Percentiles rank a stretch among this genome's conserved stretches.
These are phyloP conservation scores for Uronychia setigera DNA, from an alignment of 73 alveolate genomes.

Conservation along the genomic window DNA sequence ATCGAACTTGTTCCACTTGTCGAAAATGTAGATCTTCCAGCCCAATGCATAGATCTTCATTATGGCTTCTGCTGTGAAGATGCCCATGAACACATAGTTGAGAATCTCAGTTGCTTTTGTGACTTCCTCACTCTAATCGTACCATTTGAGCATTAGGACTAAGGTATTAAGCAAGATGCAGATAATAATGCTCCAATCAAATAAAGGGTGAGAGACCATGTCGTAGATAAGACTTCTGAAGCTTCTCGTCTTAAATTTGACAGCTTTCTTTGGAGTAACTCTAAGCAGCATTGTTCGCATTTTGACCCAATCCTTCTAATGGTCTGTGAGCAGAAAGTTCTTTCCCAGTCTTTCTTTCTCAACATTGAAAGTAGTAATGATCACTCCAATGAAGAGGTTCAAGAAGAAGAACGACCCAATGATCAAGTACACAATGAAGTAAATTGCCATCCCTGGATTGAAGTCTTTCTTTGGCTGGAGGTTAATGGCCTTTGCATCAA, in stretches of 20 bases:
- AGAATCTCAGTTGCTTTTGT: conserved; percentile 21
- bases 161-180: conserved; percentile 29
- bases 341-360: too few species aligned
- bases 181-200: conserved; percentile 4
- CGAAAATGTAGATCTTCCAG: conserved; percentile 51
- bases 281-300: not conserved
- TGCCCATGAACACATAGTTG: conserved; percentile 41
- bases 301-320: conserved; percentile 11
- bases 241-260: too few species aligned
- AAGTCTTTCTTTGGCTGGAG: too few species aligned
- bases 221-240: too few species aligned
- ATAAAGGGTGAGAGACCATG: not conserved
- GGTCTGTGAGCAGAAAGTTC: conserved; percentile 4
- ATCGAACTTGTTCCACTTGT: too few species aligned
- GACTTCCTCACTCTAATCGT: conserved; percentile 5
- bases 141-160: conserved; percentile 28
- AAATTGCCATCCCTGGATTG: too few species aligned
- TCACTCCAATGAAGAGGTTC: conserved; percentile 29
- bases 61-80: conserved; percentile 51
- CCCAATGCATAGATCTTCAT: conserved; percentile 44
- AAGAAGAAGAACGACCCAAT: conserved; percentile 5
- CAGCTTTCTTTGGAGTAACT: not conserved
- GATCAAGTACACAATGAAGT: not conserved
- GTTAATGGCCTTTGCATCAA: not conserved
- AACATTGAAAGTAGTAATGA: conserved; percentile 8